phyloP scores from a whole-genome alignment of 805 yeast species.

The Metschnikowia dekortorum region DNA sequence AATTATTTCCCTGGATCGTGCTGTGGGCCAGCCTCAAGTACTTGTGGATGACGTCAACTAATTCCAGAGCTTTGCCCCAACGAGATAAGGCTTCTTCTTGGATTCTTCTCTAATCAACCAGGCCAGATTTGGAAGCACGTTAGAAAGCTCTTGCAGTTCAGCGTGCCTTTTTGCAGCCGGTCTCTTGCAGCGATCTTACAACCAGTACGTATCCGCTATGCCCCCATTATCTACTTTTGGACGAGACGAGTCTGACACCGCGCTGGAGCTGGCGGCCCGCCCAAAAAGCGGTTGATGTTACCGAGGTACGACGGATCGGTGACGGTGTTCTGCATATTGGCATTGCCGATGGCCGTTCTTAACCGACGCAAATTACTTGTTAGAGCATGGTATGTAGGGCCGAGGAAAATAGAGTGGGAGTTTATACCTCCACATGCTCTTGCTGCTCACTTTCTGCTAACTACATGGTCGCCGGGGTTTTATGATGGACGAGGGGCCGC shows the following conservation, averaged over 20 bases:
- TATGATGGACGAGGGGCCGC: too few species aligned
- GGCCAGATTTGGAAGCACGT: background rate
- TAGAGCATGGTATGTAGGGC: background rate
- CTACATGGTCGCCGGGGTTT: background rate
- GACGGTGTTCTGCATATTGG: background rate
- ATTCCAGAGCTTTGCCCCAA: background rate
- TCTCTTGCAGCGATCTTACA: background rate
- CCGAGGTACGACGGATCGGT: background rate
- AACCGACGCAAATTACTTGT: background rate
- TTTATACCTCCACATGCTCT: background rate
- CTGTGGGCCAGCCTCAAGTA: background rate
- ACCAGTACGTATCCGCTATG: background rate
- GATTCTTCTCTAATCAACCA: background rate
- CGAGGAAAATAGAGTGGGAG: background rate
- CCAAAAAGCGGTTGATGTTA: background rate
- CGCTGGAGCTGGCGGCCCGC: background rate
- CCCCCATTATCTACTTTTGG: background rate
- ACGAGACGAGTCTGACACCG: background rate
- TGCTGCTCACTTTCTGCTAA: background rate
- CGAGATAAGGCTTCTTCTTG: conserved; percentile 1
- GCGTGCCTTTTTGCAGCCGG: background rate
- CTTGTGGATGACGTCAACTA: background rate
- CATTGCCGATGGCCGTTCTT: background rate
- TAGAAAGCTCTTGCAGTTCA: background rate
- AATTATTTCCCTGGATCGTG: background rate